Base-by-base conservation (phyloP, 2,329 filamentous ascomycete species). In the Elsinoe batatas region DNA sequence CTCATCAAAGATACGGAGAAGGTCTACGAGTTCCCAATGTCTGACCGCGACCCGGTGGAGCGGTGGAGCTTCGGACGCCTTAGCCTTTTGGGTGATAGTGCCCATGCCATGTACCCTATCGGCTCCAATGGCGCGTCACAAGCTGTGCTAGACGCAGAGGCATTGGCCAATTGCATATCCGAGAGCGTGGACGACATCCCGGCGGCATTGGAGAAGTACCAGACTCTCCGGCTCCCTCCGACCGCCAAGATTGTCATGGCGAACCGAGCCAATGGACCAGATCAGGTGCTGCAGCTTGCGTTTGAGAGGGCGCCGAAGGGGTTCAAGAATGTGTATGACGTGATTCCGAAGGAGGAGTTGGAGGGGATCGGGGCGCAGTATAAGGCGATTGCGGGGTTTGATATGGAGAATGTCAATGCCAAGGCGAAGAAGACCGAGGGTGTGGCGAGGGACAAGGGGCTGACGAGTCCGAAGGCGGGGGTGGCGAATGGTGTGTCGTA, bases 11-110 rank as follows among this genome's bases (percentile, higher is more conserved):
- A 63, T 38, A 75, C 72, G 3, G 68, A 71, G 4, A 71, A 68
- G 40, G 70, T 74, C 0, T 74, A 69, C 50, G 73, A 75, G 59
- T 75, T 74, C 54, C 72, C 74, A 22, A 75, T 75, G 73, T 72
- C 71, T 55, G 72, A 75, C 57, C 67, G 72, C n/a, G 66, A 69
- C 51, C 69, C 72, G 0, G 67, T 74, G 1, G 65, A 68, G 12
- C 63, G 66, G 13, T 74, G 72, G 72, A 69, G 61, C 33, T 68
- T 68, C 56, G 68, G 67, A 5, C 60, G 64, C 11, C 35, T 71
- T 50, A 69, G 72, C 7, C 59, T 74, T n/a, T 58, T 74, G 2
- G 71, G 72, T 12, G 72, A 75, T 59, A 68, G 71, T 3, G 72
- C 72, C 30, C 67, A 71, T 57, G 58, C 68, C 0, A 72, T 74